Evolutionary conservation across 495 filamentous ascomycete species (phyloP), one percentile per base, ranked within the genome.

Genomic region (Trypethelium eluteriae): DNA sequence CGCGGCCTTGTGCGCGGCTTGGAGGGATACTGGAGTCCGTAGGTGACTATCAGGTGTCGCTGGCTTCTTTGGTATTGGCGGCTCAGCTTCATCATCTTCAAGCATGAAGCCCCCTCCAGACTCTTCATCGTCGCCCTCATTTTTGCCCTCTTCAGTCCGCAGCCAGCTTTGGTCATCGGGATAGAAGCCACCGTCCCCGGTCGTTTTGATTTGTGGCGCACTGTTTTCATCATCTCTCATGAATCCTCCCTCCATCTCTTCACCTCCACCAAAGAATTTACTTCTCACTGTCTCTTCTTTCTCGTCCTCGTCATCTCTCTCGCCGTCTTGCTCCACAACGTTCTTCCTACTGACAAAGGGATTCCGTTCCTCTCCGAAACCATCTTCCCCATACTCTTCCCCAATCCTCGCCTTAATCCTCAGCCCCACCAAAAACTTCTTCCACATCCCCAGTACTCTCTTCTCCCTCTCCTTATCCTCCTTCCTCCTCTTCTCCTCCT

Each of bases 401-500:
- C 82, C 79, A 39, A 98, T 86, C 47, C 92, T 81, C 75, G 93
- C 84, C 41, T 89, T 81, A 69, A 98, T 92, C 49, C 91, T 81
- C 76, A 96, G 69, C 1, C 93, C 92, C 80, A 91, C 88, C 49
- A 96, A 66, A 67, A 96, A 91, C 74, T 89, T 96, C 63, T 88
- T 83, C 94, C 95, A 99, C 69, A 84, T 86, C 38, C 80, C 82
- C 68, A 98, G 71, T 18, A 89, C 89, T 32, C 81, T 80, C 70
- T 89, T 91, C 69, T 89, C 85, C 25, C 88, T 81, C 77, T 96
- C 97, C 53, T 86, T 86, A 72, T 93, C 85, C 74, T 96, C 92
- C 69, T 89, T 92, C 67, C 85, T 83, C 53, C 78, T 84, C 68
- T 86, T 84, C 75, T 96, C 92, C 35, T 82, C 85, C 70, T 95